Percentiles rank a stretch among this genome's conserved stretches.
These are phyloP conservation scores for Rhodotorula babjevae DNA, from an alignment of 768 basidiomycete genomes.

Conservation along the genomic window DNA sequence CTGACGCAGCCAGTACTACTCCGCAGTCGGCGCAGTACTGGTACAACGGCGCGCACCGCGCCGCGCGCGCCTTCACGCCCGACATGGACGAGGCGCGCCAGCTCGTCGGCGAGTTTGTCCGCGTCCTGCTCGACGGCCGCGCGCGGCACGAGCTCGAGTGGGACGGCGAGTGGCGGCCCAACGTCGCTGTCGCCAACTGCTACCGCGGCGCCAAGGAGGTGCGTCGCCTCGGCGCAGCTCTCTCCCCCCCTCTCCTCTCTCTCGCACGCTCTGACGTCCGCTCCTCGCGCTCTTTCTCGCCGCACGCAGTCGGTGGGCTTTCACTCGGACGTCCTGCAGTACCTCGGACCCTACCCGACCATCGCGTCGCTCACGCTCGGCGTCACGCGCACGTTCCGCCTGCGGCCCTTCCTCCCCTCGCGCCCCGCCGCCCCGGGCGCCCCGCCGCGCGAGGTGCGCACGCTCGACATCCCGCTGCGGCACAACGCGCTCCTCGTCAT, in stretches of 20 bases:
- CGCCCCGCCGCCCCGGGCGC: neutral
- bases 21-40: constrained; percentile 30
- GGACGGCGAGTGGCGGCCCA: constrained; percentile 35
- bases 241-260: neutral
- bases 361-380: constrained; percentile 43
- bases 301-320: constrained; percentile 32
- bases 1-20: too few relatives aligned
- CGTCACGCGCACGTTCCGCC: constrained; percentile 38
- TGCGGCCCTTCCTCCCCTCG: constrained; percentile 32
- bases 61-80: constrained; percentile 11
- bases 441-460: constrained; percentile 18
- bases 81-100: constrained; percentile 37
- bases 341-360: constrained; percentile 41
- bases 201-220: constrained; percentile 38
- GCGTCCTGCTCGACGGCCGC: constrained; percentile 14
- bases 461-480: constrained; percentile 39
- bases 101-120: constrained; percentile 36
- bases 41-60: constrained; percentile 39
- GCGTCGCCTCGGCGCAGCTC: neutral
- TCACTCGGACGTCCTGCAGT: constrained; percentile 41
- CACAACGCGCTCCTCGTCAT: constrained; percentile 44
- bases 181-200: constrained; percentile 42
- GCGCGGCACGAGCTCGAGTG: constrained; percentile 35
- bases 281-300: neutral
- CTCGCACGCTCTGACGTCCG: neutral